Conservation (phyloP, 2,329 filamentous ascomycete species). For the Ramularia endophylla region DNA sequence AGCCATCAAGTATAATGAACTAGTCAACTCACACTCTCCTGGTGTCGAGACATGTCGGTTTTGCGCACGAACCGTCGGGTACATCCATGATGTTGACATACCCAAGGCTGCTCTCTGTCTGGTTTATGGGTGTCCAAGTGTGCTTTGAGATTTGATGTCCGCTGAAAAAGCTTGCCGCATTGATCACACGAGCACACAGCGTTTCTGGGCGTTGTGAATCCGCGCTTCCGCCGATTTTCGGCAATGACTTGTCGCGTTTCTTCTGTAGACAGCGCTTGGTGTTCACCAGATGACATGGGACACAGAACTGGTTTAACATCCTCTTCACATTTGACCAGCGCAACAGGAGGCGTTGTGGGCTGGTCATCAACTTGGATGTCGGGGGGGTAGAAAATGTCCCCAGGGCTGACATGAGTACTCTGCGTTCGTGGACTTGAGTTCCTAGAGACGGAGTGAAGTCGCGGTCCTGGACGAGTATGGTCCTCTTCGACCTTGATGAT, state of each 20-base stretch:
- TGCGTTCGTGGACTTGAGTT: not conserved
- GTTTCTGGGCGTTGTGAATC: conserved; percentile 51
- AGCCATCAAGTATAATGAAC: no score
- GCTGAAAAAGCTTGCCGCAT: conserved; percentile 73
- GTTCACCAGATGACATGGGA: no score
- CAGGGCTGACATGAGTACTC: conserved; percentile 11
- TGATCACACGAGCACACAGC: conserved; percentile 67
- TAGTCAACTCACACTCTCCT: conserved; percentile 44
- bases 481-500: conserved; percentile 21
- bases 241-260: not conserved
- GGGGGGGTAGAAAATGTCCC: conserved; percentile 10
- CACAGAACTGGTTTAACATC: no score
- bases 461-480: conserved; percentile 2
- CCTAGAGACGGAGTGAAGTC: conserved; percentile 15
- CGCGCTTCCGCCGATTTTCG: conserved; percentile 21
- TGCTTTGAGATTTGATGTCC: conserved; percentile 80
- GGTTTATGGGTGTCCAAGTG: conserved; percentile 82
- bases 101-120: conserved; percentile 62
- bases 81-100: conserved; percentile 61
- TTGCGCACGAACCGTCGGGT: conserved; percentile 73
- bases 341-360: not conserved
- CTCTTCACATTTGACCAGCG: not conserved
- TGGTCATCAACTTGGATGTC: not conserved
- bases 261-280: not conserved
- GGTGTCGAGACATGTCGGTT: conserved; percentile 63